A percentile compares a stretch with the other conserved stretches of the same genome.
These are phyloP conservation scores for Didymosphaeria variabile DNA, from an alignment of 2,329 filamentous ascomycete species.

Conservation along the genomic window DNA sequence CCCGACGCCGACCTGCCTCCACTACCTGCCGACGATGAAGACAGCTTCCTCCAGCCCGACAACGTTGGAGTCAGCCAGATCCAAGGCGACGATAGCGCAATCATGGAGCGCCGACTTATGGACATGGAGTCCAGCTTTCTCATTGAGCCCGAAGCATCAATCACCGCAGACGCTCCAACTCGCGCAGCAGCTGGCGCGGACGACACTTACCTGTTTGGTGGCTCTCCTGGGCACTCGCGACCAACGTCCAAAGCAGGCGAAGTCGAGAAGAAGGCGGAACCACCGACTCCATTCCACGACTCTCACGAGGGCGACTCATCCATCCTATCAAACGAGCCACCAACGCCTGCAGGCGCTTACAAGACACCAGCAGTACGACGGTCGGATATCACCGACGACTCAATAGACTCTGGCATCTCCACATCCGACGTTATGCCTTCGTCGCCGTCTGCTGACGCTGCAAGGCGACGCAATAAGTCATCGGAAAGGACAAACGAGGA, in stretches of 20 bases:
- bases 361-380: constrained; percentile 50
- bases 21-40: constrained; percentile 51
- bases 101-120: constrained; percentile 67
- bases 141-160: constrained; percentile 58
- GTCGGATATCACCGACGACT: constrained; percentile 37
- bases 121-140: constrained; percentile 72
- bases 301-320: constrained; percentile 35
- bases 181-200: constrained; percentile 48
- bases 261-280: constrained; percentile 7
- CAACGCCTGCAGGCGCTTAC: constrained; percentile 54
- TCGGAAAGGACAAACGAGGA: constrained; percentile 20
- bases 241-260: constrained; percentile 26
- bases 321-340: constrained; percentile 41
- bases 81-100: constrained; percentile 50
- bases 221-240: constrained; percentile 44
- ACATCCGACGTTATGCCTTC: constrained; percentile 50
- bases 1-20: constrained; percentile 52
- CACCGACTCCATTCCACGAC: constrained; percentile 17
- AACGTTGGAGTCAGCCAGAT: constrained; percentile 39
- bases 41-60: constrained; percentile 48
- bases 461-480: constrained; percentile 38
- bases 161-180: constrained; percentile 35
- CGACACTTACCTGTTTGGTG: constrained; percentile 58
- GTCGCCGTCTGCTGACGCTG: constrained; percentile 55
- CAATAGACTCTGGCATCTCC: constrained; percentile 36